These are phyloP conservation scores for Delphinella strobiligena DNA, from an alignment of 2,329 filamentous ascomycete genomes.

Conservation along the genomic window DNA sequence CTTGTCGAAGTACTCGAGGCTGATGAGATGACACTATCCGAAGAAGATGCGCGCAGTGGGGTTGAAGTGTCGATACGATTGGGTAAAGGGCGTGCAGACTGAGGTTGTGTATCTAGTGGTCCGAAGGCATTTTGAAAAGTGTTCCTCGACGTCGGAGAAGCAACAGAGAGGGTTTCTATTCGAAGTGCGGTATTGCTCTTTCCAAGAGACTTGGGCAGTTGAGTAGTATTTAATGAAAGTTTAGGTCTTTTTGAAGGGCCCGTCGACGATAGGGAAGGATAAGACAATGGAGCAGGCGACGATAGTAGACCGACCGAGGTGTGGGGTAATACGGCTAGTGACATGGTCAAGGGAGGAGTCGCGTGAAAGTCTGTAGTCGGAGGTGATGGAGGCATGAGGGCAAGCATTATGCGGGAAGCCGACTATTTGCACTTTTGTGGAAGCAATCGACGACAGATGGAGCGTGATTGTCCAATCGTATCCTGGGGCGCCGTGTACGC, in stretches of 20 bases:
- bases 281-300: slow-evolving; percentile 3
- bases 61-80: not conserved
- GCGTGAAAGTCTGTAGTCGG: slow-evolving; percentile 12
- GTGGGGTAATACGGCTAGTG: slow-evolving; percentile 28
- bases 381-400: slow-evolving; percentile 16
- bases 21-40: slow-evolving; percentile 4
- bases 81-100: slow-evolving; percentile 3
- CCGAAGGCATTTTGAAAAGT: slow-evolving; percentile 48
- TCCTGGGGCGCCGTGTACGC: too few species aligned
- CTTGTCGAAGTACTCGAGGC: slow-evolving; percentile 10
- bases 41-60: slow-evolving; percentile 4
- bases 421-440: not conserved
- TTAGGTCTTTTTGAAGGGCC: slow-evolving; percentile 38
- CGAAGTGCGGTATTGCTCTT: slow-evolving; percentile 43
- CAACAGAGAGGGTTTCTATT: slow-evolving; percentile 40
- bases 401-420: slow-evolving; percentile 18
- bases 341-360: slow-evolving; percentile 20
- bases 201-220: slow-evolving; percentile 37
- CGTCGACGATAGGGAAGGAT: slow-evolving; percentile 6
- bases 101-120: slow-evolving; percentile 3
- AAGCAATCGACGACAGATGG: too few species aligned
- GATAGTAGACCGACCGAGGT: slow-evolving; percentile 7
- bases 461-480: too few species aligned
- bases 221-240: slow-evolving; percentile 46
- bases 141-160: slow-evolving; percentile 47